Evolutionary conservation across 2,329 filamentous ascomycete species (phyloP).

Genomic region (Lachnellula subtilissima): DNA sequence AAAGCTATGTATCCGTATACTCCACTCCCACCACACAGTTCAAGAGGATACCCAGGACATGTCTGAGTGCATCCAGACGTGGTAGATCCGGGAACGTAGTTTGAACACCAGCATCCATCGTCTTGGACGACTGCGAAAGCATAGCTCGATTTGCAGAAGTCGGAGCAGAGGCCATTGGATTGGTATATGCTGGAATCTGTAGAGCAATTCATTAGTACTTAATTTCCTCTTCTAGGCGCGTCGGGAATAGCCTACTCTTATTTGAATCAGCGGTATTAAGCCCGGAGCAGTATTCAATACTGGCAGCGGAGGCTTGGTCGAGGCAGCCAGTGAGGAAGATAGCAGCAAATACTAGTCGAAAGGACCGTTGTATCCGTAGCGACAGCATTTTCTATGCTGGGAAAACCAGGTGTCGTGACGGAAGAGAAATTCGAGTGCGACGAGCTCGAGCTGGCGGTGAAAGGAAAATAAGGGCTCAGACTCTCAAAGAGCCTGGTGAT

Average conservation of each 20-base stretch:
- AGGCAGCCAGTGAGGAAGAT: conserved; percentile 11
- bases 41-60: conserved; percentile 65
- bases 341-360: conserved; percentile 22
- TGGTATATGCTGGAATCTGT: conserved; percentile 55
- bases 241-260: conserved; percentile 37
- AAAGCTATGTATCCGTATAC: conserved; percentile 64
- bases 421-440: background rate
- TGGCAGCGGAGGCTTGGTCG: conserved; percentile 13
- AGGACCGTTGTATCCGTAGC: conserved; percentile 10
- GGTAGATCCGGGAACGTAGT: conserved; percentile 54
- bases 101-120: conserved; percentile 68
- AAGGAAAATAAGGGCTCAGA: too few species aligned
- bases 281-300: conserved; percentile 39
- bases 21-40: conserved; percentile 59
- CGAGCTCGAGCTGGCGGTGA: too few species aligned
- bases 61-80: conserved; percentile 46
- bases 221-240: background rate
- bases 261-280: conserved; percentile 41
- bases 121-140: conserved; percentile 66
- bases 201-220: conserved; percentile 8
- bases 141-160: conserved; percentile 51
- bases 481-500: too few species aligned
- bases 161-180: conserved; percentile 64
- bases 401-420: background rate
- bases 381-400: conserved; percentile 11